phyloP scores from a whole-genome alignment of 2,329 filamentous ascomycete species.

The Fusarium chuoi region DNA sequence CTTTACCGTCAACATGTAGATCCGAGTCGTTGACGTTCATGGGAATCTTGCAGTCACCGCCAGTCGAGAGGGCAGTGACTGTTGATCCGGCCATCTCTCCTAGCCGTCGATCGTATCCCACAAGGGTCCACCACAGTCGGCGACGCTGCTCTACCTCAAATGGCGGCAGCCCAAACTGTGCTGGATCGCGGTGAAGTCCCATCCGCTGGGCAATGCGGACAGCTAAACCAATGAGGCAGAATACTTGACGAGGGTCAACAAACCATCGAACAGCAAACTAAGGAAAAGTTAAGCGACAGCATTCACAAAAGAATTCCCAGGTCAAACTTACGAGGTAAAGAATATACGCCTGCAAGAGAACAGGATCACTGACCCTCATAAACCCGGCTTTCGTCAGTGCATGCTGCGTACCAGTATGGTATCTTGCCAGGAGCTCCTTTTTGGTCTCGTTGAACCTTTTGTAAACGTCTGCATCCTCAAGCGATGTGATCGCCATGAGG shows the following conservation, averaged over 20 bases:
- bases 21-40: slow-evolving; percentile 72
- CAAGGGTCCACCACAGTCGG: slow-evolving; percentile 78
- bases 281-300: neutral
- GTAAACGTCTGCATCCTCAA: slow-evolving; percentile 66
- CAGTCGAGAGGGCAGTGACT: slow-evolving; percentile 65
- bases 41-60: slow-evolving; percentile 65
- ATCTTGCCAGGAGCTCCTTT: slow-evolving; percentile 60
- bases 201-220: slow-evolving; percentile 75
- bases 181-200: slow-evolving; percentile 73
- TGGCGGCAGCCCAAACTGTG: slow-evolving; percentile 60
- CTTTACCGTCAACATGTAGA: slow-evolving; percentile 66
- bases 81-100: slow-evolving; percentile 72
- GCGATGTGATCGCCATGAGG: slow-evolving; percentile 66
- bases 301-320: neutral
- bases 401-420: slow-evolving; percentile 69
- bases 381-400: slow-evolving; percentile 74
- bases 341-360: slow-evolving; percentile 73
- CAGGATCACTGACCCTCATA: slow-evolving; percentile 72
- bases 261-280: slow-evolving; percentile 62
- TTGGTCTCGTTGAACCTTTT: slow-evolving; percentile 65
- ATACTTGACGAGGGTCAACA: slow-evolving; percentile 65
- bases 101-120: slow-evolving; percentile 74
- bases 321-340: slow-evolving; percentile 69
- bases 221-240: slow-evolving; percentile 68
- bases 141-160: slow-evolving; percentile 78